Evolutionary conservation across 2,329 filamentous ascomycete species (phyloP).

Genomic region (Apiospora saccharicola): DNA sequence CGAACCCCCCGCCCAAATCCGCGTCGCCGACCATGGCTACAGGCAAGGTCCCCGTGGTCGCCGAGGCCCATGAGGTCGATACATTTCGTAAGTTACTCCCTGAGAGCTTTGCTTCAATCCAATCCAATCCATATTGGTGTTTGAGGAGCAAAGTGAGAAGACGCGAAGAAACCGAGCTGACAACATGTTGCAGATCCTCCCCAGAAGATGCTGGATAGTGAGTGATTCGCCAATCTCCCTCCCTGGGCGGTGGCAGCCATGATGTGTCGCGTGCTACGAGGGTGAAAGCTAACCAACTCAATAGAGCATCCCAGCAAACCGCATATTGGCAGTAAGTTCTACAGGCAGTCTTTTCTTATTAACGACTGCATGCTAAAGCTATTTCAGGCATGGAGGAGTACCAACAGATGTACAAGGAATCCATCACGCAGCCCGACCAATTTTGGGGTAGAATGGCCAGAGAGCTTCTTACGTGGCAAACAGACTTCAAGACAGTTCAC

Average conservation of each 20-base stretch:
- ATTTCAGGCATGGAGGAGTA: slow-evolving; percentile 69
- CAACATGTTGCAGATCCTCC: slow-evolving; percentile 60
- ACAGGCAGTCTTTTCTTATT: not conserved
- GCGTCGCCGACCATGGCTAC: slow-evolving; percentile 50
- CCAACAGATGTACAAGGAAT: slow-evolving; percentile 77
- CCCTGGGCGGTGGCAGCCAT: not conserved
- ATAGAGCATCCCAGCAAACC: slow-evolving; percentile 75
- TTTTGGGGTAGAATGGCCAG: slow-evolving; percentile 91
- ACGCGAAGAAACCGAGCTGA: slow-evolving; percentile 35
- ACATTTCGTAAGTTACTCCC: slow-evolving; percentile 67
- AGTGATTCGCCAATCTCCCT: slow-evolving; percentile 41
- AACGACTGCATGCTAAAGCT: slow-evolving; percentile 35
- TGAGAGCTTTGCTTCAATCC: not conserved
- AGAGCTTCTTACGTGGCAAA: slow-evolving; percentile 88
- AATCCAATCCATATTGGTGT: not conserved
- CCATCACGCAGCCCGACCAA: slow-evolving; percentile 84
- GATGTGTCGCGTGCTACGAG: not conserved
- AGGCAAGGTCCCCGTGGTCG: slow-evolving; percentile 66
- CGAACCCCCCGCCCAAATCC: slow-evolving; percentile 32
- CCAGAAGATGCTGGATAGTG: slow-evolving; percentile 73
- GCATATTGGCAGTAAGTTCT: slow-evolving; percentile 66
- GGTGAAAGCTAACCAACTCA: slow-evolving; percentile 36
- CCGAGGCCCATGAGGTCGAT: slow-evolving; percentile 79
- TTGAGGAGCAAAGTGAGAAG: not conserved
- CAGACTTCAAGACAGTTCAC: slow-evolving; percentile 90